Conservation (phyloP, 352 stramenopile genomes). For the Thalassiosira hispida region DNA sequence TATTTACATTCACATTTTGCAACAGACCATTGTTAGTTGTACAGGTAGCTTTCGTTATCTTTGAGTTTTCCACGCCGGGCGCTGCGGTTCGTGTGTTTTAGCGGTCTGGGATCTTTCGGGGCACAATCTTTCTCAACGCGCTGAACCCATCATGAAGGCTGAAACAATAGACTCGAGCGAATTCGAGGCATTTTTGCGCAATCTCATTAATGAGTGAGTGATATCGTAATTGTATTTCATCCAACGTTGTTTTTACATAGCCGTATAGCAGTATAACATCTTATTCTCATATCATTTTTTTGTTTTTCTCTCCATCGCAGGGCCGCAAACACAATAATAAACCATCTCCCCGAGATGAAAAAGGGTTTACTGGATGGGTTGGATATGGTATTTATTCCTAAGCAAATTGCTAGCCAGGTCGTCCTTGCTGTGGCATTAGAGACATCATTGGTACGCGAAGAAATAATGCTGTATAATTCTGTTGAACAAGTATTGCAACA, state of each 20-base stretch:
- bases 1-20: too few relatives aligned
- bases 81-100: too few relatives aligned
- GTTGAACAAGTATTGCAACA: too few relatives aligned
- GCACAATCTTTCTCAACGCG: too few relatives aligned
- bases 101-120: too few relatives aligned
- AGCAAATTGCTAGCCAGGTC: conserved; percentile 65
- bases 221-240: background rate
- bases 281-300: conserved; percentile 22
- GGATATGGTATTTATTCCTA: conserved; percentile 69
- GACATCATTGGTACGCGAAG: conserved; percentile 62
- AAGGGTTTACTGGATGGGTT: conserved; percentile 59
- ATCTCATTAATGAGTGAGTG: conserved; percentile 44
- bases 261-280: background rate
- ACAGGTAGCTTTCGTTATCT: too few relatives aligned
- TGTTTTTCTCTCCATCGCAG: conserved; percentile 24
- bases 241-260: background rate
- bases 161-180: conserved; percentile 28
- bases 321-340: conserved; percentile 38
- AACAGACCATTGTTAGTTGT: too few relatives aligned
- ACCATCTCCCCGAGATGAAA: conserved; percentile 65
- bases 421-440: conserved; percentile 70
- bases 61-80: too few relatives aligned
- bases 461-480: too few relatives aligned
- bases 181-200: conserved; percentile 40
- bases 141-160: conserved; percentile 19